Conservation (phyloP, 2,329 filamentous ascomycete species). For the Mycocentrospora acerina region DNA sequence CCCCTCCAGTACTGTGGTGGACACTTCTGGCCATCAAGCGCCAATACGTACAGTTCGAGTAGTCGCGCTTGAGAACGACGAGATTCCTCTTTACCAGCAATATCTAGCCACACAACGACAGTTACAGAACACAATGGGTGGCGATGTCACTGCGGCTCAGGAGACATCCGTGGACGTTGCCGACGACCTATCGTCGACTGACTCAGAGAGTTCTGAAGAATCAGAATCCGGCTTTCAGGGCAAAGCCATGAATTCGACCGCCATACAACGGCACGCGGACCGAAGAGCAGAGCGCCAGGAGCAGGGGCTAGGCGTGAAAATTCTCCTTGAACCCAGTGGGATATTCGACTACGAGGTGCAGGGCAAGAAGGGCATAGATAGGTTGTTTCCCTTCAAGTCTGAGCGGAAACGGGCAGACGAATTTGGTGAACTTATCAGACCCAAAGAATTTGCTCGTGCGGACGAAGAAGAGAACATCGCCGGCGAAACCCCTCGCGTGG, state of each 20-base stretch:
- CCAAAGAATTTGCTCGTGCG: slow-evolving; percentile 89
- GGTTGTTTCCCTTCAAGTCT: slow-evolving; percentile 85
- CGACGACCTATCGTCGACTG: slow-evolving; percentile 83
- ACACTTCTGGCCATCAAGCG: slow-evolving; percentile 58
- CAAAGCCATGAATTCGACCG: slow-evolving; percentile 84
- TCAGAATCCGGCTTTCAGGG: slow-evolving; percentile 76
- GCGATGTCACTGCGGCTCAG: slow-evolving; percentile 62
- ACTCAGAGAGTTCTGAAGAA: slow-evolving; percentile 82
- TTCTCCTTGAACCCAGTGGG: slow-evolving; percentile 82
- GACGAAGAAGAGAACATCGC: slow-evolving; percentile 84
- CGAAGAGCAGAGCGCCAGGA: slow-evolving; percentile 79
- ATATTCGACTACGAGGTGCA: slow-evolving; percentile 93
- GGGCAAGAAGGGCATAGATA: slow-evolving; percentile 87
- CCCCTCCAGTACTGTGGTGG: slow-evolving; percentile 58
- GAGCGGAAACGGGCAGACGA: slow-evolving; percentile 81
- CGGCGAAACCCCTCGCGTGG: slow-evolving; percentile 60
- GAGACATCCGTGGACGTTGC: slow-evolving; percentile 72
- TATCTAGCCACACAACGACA: slow-evolving; percentile 88
- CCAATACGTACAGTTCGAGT: slow-evolving; percentile 47
- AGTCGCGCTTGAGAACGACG: slow-evolving; percentile 70
- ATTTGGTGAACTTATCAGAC: slow-evolving; percentile 89
- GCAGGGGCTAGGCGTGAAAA: slow-evolving; percentile 87
- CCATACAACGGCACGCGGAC: slow-evolving; percentile 78
- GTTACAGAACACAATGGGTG: slow-evolving; percentile 77
- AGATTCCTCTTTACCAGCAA: slow-evolving; percentile 83